Percentiles rank a stretch among this genome's conserved stretches.
Evolutionary conservation across 768 basidiomycete genomes (phyloP).

Genomic region (Clavulina sp.): DNA sequence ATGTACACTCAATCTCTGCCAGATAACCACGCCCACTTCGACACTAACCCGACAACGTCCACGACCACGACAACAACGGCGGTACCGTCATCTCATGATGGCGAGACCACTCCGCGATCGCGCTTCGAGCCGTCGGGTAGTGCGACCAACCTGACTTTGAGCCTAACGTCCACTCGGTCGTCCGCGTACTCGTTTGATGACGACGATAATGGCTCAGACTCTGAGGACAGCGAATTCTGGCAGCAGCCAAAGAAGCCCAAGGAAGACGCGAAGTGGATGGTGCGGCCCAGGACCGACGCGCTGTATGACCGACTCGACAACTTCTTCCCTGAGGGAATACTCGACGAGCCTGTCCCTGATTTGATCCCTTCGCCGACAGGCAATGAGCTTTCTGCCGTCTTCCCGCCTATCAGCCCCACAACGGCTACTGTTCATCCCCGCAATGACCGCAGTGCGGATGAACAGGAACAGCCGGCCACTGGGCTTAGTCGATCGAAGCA

Average conservation of each 20-base stretch:
- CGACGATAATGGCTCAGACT: too few species aligned
- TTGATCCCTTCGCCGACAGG: conserved; percentile 50
- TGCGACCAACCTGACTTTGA: too few species aligned
- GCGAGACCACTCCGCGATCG: too few species aligned
- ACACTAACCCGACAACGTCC: too few species aligned
- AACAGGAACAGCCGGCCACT: not conserved
- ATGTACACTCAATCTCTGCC: too few species aligned
- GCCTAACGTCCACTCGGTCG: too few species aligned
- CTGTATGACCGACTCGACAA: conserved; percentile 84
- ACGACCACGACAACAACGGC: too few species aligned
- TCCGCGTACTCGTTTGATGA: too few species aligned
- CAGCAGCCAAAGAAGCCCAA: not conserved
- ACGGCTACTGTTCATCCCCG: not conserved
- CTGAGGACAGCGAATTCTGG: too few species aligned
- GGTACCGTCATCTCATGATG: too few species aligned
- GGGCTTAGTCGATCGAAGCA: conserved; percentile 19
- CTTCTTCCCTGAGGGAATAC: conserved; percentile 91
- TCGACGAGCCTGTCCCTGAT: conserved; percentile 92
- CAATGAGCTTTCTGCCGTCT: conserved; percentile 26
- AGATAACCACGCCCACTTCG: too few species aligned
- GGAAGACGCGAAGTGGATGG: conserved; percentile 56
- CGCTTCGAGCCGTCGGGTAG: too few species aligned
- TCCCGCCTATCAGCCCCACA: not conserved
- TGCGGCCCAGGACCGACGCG: conserved; percentile 79
- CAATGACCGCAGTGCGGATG: not conserved